A percentile compares a stretch with the other conserved stretches of the same genome.
phyloP scores from a whole-genome alignment of 768 basidiomycete species.

The Macrocybe gigantea region DNA sequence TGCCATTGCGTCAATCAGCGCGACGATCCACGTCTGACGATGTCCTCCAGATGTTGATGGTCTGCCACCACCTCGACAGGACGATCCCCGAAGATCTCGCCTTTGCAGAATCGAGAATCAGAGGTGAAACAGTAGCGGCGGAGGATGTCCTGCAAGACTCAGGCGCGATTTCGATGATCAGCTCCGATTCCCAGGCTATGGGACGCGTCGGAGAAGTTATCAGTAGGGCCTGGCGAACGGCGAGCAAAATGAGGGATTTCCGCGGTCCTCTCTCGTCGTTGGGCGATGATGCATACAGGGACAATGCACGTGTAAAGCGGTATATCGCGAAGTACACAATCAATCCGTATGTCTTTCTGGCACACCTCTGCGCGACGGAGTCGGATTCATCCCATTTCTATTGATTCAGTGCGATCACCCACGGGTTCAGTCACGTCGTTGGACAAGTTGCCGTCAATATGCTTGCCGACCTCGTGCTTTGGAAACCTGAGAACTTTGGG shows the following conservation, averaged over 20 bases:
- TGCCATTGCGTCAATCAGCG: background rate
- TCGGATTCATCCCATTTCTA: background rate
- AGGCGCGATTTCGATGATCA: conserved; percentile 96
- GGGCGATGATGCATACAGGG: conserved; percentile 64
- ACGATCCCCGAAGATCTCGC: conserved; percentile 90
- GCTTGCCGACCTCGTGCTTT: conserved; percentile 91
- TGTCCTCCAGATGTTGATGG: conserved; percentile 89
- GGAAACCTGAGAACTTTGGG: conserved; percentile 94
- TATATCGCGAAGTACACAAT: conserved; percentile 97
- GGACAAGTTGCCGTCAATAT: conserved; percentile 79
- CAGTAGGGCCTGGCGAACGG: conserved; percentile 92
- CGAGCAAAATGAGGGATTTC: conserved; percentile 85
- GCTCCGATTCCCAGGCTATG: conserved; percentile 97
- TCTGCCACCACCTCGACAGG: conserved; percentile 95
- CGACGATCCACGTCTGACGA: background rate
- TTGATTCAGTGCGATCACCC: conserved; percentile 73
- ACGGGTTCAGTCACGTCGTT: conserved; percentile 84
- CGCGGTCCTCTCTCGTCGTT: conserved; percentile 66
- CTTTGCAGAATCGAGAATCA: conserved; percentile 96
- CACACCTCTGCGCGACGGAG: background rate
- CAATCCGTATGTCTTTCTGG: conserved; percentile 69
- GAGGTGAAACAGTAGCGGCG: conserved; percentile 94
- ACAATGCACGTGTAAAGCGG: conserved; percentile 90
- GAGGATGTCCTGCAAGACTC: conserved; percentile 92
- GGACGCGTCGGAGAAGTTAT: conserved; percentile 95